A percentile compares a stretch with the other conserved stretches of the same genome.
Evolutionary conservation across 1,284 basidiomycete genomes (phyloP).

Genomic region (Marasmius tenuissimus): DNA sequence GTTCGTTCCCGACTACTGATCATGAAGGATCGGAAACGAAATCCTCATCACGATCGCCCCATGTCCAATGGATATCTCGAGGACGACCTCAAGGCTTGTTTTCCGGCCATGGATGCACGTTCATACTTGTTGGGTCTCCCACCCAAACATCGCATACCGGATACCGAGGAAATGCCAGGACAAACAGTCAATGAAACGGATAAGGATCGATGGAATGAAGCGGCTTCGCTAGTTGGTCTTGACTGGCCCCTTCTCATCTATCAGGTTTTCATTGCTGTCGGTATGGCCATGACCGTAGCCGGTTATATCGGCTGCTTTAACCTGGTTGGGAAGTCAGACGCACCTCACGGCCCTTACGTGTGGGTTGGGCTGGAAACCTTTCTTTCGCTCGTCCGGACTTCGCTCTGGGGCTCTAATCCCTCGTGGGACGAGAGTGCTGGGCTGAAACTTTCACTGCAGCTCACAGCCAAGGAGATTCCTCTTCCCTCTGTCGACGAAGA

Average conservation of each 20-base stretch:
- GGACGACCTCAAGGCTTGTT: not conserved
- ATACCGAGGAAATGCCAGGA: not conserved
- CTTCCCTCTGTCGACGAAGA: not conserved
- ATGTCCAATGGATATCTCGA: not conserved
- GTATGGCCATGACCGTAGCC: not conserved
- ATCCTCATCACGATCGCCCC: not conserved
- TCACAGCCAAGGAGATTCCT: not conserved
- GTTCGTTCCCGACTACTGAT: not conserved
- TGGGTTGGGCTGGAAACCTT: slow-evolving; percentile 1
- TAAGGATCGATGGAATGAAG: not conserved
- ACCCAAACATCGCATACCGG: not conserved
- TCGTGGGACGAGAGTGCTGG: not conserved
- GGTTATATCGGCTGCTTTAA: slow-evolving; percentile 8
- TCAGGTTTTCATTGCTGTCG: not conserved
- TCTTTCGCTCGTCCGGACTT: not conserved
- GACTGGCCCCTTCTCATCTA: not conserved
- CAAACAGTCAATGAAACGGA: not conserved
- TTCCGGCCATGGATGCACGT: not conserved
- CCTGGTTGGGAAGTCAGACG: not conserved
- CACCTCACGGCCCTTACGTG: not conserved
- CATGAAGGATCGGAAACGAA: not conserved
- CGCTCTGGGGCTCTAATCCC: slow-evolving; percentile 1
- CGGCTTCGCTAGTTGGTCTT: not conserved
- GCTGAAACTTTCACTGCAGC: not conserved
- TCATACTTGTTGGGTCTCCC: not conserved